Evolutionary conservation across 192 early-diverging fungal genomes (phyloP).

Genomic region (Backusella macrospora): DNA sequence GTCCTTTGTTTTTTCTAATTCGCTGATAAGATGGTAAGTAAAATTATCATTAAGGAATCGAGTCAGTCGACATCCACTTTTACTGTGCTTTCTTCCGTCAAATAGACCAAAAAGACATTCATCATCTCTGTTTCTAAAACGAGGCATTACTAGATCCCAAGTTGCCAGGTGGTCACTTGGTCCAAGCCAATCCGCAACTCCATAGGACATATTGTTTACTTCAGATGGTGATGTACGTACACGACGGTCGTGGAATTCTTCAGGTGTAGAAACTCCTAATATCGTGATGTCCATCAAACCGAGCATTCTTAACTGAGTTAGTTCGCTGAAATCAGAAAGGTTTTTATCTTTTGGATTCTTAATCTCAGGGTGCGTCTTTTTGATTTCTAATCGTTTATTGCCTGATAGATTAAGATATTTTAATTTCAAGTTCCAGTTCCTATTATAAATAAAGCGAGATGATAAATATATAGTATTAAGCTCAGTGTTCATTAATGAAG

Average conservation of each 20-base stretch:
- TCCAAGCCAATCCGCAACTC: constrained; percentile 83
- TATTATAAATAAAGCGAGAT: constrained; percentile 13
- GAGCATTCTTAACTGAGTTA: constrained; percentile 75
- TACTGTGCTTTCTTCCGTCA: constrained; percentile 64
- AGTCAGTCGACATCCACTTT: constrained; percentile 53
- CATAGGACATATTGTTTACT: constrained; percentile 82
- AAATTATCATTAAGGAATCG: constrained; percentile 76
- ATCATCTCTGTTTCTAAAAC: constrained; percentile 81
- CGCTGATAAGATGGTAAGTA: constrained; percentile 66
- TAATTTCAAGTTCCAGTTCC: constrained; percentile 90
- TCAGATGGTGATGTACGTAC: constrained; percentile 82
- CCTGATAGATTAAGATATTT: constrained; percentile 91
- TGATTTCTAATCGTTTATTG: constrained; percentile 90
- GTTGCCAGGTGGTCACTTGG: constrained; percentile 68
- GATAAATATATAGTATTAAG: background rate
- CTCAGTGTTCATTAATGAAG: background rate
- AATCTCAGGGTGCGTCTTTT: constrained; percentile 37
- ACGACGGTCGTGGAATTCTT: constrained; percentile 78
- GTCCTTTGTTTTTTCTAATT: constrained; percentile 71
- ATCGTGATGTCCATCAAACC: constrained; percentile 91
- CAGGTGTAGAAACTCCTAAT: constrained; percentile 70
- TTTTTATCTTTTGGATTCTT: constrained; percentile 46
- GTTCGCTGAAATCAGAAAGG: constrained; percentile 74
- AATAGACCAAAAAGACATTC: constrained; percentile 90
- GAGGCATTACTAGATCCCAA: constrained; percentile 86